Percentiles rank a stretch among this genome's conserved stretches.
phyloP scores from a whole-genome alignment of 768 basidiomycete species.

The Xerocomellus chrysenteron region DNA sequence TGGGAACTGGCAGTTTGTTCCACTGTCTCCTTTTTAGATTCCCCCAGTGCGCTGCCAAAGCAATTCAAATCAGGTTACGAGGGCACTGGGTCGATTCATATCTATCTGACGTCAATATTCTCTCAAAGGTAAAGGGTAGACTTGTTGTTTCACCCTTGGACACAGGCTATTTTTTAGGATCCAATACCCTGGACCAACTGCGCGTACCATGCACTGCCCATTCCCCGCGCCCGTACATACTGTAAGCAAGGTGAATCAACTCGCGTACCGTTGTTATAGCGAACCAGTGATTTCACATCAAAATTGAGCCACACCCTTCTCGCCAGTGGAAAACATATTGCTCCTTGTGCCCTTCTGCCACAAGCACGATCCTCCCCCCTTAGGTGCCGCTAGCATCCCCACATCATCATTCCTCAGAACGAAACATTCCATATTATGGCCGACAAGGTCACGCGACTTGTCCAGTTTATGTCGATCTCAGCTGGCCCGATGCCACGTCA shows the following conservation, averaged over 20 bases:
- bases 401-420: not conserved
- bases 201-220: not conserved
- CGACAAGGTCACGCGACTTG: not conserved
- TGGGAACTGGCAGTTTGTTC: conserved; percentile 2
- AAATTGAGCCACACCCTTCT: not conserved
- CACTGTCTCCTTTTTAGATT: not conserved
- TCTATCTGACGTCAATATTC: not conserved
- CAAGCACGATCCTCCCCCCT: not conserved
- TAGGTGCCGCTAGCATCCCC: not conserved
- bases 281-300: not conserved
- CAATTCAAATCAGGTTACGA: conserved; percentile 1
- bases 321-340: not conserved
- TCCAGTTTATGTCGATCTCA: not conserved
- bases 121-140: not conserved
- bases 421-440: not conserved
- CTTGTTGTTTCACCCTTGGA: not conserved
- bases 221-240: not conserved
- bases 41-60: not conserved
- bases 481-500: not conserved
- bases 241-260: not conserved
- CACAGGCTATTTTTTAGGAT: not conserved
- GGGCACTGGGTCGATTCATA: not conserved
- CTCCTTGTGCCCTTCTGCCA: not conserved
- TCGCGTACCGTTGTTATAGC: not conserved
- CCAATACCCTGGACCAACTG: not conserved